Base-by-base conservation (phyloP, 306 rosid genomes). In the Prosopis cineraria region DNA sequence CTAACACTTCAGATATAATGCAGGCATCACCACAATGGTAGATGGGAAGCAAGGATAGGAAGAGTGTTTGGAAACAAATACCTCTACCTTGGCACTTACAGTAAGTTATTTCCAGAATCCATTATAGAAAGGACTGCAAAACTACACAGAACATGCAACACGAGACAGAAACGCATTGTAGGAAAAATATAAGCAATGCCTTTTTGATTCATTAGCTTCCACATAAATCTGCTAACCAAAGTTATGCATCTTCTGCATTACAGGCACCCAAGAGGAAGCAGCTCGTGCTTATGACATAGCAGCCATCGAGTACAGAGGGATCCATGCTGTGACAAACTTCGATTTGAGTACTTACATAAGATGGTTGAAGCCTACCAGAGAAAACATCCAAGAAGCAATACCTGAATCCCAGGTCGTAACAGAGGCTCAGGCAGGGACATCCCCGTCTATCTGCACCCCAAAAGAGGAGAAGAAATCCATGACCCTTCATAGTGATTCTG, bases 21-120 rank as follows among this genome's bases (percentile, higher is more conserved):
- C 85, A 93, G 97, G 89, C 96, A 93, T 81, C 97, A 93, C 74
- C 96, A 93, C 41, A 93, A 91, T 74, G 97, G 98, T 20, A 90
- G 98, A 87, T 93, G 97, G 97, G 98, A 93, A 79, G 98, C 98
- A 82, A 87, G 96, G 82, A 93, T 93, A 44, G 96, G 98, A 29
- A 87, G 98, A 76, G 98, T 91, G 80, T 91, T 90, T 52, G 98
- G 97, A 68, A 93, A 93, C 93, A 93, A 93, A 74, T 93, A 93
- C 82, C 98, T 93, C 80, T 91, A 93, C 79, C 98, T 93, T 59
- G 98, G 93, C 59, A 91, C 98, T 77, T 90, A 91, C 74, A 31
- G 98, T 91, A 80, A 87, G 96, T 81, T 74, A n/a, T 81, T 71
- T 79, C 24, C 44, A 63, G 43, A 70, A 27, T n/a, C 40, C 31